Evolutionary conservation across 345 rosid species (phyloP).

Genomic region (Hypericum perforatum): DNA sequence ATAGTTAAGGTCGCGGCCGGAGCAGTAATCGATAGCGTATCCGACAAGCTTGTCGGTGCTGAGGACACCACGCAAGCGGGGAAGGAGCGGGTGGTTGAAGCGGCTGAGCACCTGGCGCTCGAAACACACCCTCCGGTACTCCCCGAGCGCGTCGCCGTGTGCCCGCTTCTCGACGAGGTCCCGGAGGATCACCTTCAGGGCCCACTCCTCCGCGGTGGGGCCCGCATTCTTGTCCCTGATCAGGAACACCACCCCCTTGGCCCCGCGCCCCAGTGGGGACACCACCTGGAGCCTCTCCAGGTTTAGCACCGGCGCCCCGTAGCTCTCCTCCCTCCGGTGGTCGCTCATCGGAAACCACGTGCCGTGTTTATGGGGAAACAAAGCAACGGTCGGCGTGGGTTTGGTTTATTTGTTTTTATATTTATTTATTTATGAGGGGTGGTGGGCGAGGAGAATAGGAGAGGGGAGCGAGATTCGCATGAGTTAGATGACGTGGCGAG

Average conservation of each 20-base stretch:
- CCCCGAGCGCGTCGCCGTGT: constrained; percentile 15
- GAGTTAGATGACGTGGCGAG: constrained; percentile 20
- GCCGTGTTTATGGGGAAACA: too few species aligned
- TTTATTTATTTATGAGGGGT: not conserved
- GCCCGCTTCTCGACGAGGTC: constrained; percentile 53
- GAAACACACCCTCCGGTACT: constrained; percentile 48
- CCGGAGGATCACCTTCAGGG: constrained; percentile 66
- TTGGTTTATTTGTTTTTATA: too few species aligned
- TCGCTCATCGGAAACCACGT: constrained; percentile 3
- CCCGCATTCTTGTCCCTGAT: constrained; percentile 24
- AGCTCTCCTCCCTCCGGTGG: not conserved
- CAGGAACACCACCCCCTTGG: constrained; percentile 80
- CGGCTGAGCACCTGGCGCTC: constrained; percentile 51
- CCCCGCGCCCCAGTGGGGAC: constrained; percentile 71
- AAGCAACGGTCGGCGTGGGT: too few species aligned
- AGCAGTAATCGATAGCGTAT: constrained; percentile 82
- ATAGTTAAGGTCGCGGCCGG: constrained; percentile 55
- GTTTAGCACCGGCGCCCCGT: constrained; percentile 24
- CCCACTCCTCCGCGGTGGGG: constrained; percentile 24
- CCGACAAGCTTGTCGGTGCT: constrained; percentile 60
- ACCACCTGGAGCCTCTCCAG: constrained; percentile 36
- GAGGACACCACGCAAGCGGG: constrained; percentile 59
- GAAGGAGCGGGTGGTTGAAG: constrained; percentile 66
- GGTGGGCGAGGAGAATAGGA: constrained; percentile 15
- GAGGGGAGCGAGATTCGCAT: constrained; percentile 4